These are phyloP conservation scores for Zangia roseola DNA, from an alignment of 768 basidiomycete genomes.

Conservation along the genomic window DNA sequence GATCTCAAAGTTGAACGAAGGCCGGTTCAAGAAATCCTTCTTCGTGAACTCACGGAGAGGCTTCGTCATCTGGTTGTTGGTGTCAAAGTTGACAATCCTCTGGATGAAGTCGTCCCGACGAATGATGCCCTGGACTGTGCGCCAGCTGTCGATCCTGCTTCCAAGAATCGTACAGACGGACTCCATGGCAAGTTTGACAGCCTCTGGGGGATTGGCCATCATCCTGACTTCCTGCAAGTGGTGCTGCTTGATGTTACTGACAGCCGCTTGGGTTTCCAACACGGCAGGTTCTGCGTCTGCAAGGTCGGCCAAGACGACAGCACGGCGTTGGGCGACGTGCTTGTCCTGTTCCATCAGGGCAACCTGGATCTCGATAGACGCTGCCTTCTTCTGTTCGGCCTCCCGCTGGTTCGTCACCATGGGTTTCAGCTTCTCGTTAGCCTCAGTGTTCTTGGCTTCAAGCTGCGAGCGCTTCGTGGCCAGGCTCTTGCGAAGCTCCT, in stretches of 20 bases:
- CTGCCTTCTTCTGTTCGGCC: slow-evolving; percentile 98
- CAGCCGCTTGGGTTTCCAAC: slow-evolving; percentile 91
- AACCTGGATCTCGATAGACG: slow-evolving; percentile 97
- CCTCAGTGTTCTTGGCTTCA: slow-evolving; percentile 90
- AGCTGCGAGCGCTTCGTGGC: slow-evolving; percentile 94
- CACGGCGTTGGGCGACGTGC: slow-evolving; percentile 75
- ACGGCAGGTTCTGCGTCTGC: slow-evolving; percentile 98
- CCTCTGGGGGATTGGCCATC: slow-evolving; percentile 98
- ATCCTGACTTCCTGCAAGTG: slow-evolving; percentile 96
- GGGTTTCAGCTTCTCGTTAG: slow-evolving; percentile 94
- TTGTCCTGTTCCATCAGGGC: slow-evolving; percentile 90
- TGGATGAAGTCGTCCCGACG: slow-evolving; percentile 97
- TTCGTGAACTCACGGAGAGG: slow-evolving; percentile 87
- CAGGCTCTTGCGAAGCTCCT: slow-evolving; percentile 91
- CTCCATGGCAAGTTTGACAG: slow-evolving; percentile 97
- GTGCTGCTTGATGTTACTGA: slow-evolving; percentile 93
- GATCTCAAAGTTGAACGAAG: slow-evolving; percentile 91
- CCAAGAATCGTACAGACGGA: slow-evolving; percentile 96
- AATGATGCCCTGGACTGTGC: slow-evolving; percentile 92
- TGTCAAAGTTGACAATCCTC: slow-evolving; percentile 94
- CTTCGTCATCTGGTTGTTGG: slow-evolving; percentile 86
- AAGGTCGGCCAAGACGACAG: slow-evolving; percentile 90
- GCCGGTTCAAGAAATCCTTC: slow-evolving; percentile 86
- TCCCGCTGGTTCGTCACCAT: slow-evolving; percentile 99
- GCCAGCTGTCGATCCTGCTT: slow-evolving; percentile 96